Base-by-base conservation (phyloP, 2,329 filamentous ascomycete species). In the Microascus cirrosus region DNA sequence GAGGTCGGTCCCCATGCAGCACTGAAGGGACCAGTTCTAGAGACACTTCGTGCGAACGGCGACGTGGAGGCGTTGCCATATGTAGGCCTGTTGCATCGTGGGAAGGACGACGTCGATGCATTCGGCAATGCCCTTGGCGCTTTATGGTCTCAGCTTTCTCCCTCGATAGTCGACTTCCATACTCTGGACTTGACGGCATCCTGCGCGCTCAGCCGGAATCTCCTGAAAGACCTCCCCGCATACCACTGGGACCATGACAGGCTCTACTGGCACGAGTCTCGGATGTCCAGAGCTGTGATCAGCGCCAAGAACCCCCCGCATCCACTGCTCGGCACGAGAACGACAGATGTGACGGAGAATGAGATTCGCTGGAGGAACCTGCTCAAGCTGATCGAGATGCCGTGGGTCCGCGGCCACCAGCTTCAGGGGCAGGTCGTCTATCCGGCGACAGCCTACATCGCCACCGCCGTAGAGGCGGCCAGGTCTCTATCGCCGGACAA, bases 81-180 rank as follows among this genome's bases (percentile, higher is more conserved):
- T 52, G 34, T 58, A 13, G 55, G 53, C 11, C 58, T 48, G 32
- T 59, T 67, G n/a, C 53, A 39, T 2, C 63, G 65, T 3, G 56
- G 61, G 2, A 50, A 62, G 10, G 51, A 62, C 20, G 57, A 58
- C 25, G 32, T 56, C 10, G 57, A 63, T 6, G 45, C 65, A 0
- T 65, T 82, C 5, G 77, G 78, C 61, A 66, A 68, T n/a, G 74
- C 73, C 56, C 78, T 78, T 1, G 66, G 69, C 6, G 56, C 64
- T 2, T 62, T 81, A 12, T 66, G 28, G 28, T 32, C 28, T 32
- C 28, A 32, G 8, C 28, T 32, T 32, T 32, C 28, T 32, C 28
- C 28, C 8, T 32, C 28, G 28, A 32, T 8, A 32, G 28, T 32
- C 8, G 28, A 32, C 28, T 32, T 32, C 28, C 28, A 32, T 32